Base-by-base conservation (phyloP, 257 asterid genomes). In the Cinchona pubescens region DNA sequence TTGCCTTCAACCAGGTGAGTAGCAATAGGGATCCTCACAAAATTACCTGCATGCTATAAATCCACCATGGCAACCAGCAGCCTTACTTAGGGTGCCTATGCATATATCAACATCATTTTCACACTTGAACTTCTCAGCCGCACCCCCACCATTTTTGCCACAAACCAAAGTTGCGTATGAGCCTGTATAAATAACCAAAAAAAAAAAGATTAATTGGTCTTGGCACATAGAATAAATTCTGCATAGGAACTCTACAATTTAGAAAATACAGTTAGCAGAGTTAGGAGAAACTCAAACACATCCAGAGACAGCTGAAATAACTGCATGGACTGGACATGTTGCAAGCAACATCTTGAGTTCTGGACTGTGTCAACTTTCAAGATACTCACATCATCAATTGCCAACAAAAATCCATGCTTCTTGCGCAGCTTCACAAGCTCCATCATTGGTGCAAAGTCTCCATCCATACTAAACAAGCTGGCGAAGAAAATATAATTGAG, bases 51-150 rank as follows among this genome's bases (percentile, higher is more conserved):
- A 90, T 69, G 98, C 97, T 71, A 95, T 88, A 85, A 91, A 95
- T 81, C 99, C 99, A 65, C 99, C 98, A 59, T 91, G 96, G 88
- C 99, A 95, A 79, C 99, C 99, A 18, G 96, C 96, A 75, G 99
- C 98, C 82, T 95, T 95, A 84, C 98, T 92, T 78, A 95, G 82
- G 75, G 98, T 95, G 82, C 99, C 99, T 68, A 95, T 75, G 85
- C 89, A 91, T 75, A 95, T 88, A 82, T 92, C 99, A 48, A 95
- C 96, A 74, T 85, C 94, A 69, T 42, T 79, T 85, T 87, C 97
- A 76, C 99, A 92, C 55, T 86, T 69, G 82, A 91, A 92, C 90
- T 49, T 85, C 86, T 95, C 97, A 56, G 98, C 97, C 2, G 90
- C 96, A 71, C 99, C 98, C 30, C 99, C 98, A 82, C 99, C 99